Conservation (phyloP, 2,329 filamentous ascomycete species). For the Claviceps humidiphila region DNA sequence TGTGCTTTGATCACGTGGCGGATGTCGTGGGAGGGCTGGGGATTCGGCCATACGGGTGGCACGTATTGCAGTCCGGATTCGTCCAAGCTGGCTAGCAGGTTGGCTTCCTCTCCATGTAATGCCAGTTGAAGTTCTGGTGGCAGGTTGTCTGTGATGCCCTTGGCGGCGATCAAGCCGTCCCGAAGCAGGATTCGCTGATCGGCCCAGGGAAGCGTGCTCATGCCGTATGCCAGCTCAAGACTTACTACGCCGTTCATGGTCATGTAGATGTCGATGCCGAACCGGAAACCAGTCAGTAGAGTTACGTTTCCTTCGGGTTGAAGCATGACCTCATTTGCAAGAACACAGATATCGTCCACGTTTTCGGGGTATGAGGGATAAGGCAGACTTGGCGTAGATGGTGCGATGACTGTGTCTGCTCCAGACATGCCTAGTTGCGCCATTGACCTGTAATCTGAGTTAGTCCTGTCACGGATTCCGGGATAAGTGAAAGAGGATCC, state of each 20-base stretch:
- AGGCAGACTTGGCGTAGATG: slow-evolving; percentile 59
- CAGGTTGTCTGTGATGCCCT: slow-evolving; percentile 52
- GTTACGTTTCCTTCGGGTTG: slow-evolving; percentile 59
- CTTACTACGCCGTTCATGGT: slow-evolving; percentile 69
- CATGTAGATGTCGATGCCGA: slow-evolving; percentile 63
- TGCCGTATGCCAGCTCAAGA: slow-evolving; percentile 72
- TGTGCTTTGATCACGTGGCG: slow-evolving; percentile 36
- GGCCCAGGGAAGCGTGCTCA: slow-evolving; percentile 63
- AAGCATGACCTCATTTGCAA: slow-evolving; percentile 52
- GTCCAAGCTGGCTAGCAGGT: slow-evolving; percentile 27
- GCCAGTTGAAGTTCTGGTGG: slow-evolving; percentile 54
- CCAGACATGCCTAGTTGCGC: slow-evolving; percentile 63
- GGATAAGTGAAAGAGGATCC: too few relatives aligned
- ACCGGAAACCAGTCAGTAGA: slow-evolving; percentile 66
- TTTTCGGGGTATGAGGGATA: slow-evolving; percentile 72
- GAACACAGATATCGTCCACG: slow-evolving; percentile 73
- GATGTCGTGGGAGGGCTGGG: slow-evolving; percentile 35
- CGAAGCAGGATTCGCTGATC: slow-evolving; percentile 63
- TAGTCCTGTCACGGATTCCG: neutral
- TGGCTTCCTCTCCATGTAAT: slow-evolving; percentile 23
- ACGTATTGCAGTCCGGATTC: slow-evolving; percentile 38
- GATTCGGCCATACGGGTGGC: slow-evolving; percentile 34
- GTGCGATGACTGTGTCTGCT: slow-evolving; percentile 60
- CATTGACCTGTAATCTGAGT: slow-evolving; percentile 43
- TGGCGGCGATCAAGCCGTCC: slow-evolving; percentile 57